Base-by-base conservation (phyloP, 306 rosid genomes). In the Medicago truncatula region DNA sequence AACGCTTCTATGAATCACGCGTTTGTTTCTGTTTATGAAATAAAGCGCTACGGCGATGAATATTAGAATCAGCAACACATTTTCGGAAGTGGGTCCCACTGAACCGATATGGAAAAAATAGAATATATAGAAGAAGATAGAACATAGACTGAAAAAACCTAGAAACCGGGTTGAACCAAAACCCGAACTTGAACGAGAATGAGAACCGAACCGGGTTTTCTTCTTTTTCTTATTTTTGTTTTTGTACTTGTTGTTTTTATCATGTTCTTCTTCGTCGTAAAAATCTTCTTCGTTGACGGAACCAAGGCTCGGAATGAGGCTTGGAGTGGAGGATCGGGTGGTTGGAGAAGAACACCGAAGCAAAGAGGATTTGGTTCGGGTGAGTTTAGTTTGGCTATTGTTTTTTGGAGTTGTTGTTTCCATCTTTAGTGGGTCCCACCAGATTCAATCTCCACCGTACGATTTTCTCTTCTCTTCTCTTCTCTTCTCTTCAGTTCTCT, bases 311-410 rank as follows among this genome's bases (percentile, higher is more conserved):
- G 86, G 92, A 63, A 86, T 59, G 70, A 90, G 83, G 66, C 92
- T 89, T 53, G 86, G 92, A 63, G 83, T 59, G 70, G 98, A 89
- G 58, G 97, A 87, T 73, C 98, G 89, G 78, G 86, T 79, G 38
- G 96, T 93, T 5, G 97, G 92, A 0, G 98, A 93, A 6, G 93
- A 93, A 31, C 77, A 80, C 40, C 98, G 94, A 44, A 89, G 98
- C 21, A 93, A 85, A 5, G 96, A 91, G 21, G 97, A 93, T 64
- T 91, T 84, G 65, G 94, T 89, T 71, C 98, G 87, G 66, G 94
- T 84, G 56, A 93, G 97, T 78, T 89, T 93, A 75, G 88, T 76
- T 81, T 75, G 93, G 78, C 87, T 87, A 76, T 70, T 67, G 9
- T n/a, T 78, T 31, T 70, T 70, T 38, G 82, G 92, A 34, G 38